Conservation (phyloP, 164 flowering plant genomes). For the Platanus orientalis region DNA sequence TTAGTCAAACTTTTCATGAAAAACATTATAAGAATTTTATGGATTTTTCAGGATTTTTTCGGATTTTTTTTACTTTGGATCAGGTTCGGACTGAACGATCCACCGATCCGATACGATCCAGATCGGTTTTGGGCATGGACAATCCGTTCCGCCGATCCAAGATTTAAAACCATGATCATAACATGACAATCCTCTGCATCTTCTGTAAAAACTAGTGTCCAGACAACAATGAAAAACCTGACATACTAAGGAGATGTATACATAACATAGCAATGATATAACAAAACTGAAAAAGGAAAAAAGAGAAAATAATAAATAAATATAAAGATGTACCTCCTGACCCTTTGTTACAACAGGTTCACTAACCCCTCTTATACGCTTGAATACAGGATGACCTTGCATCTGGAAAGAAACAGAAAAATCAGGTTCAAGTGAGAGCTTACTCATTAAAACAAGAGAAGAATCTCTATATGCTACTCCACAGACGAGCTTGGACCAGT, state of each 20-base stretch:
- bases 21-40: too few species aligned
- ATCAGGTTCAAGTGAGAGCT: background rate
- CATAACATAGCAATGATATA: background rate
- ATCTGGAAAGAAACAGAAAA: conserved; percentile 36
- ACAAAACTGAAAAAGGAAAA: background rate
- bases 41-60: too few species aligned
- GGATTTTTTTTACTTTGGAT: too few species aligned
- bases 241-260: background rate
- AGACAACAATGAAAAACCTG: background rate
- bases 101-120: too few species aligned
- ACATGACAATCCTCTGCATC: too few species aligned
- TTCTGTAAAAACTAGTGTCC: background rate
- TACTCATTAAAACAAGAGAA: background rate
- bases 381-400: conserved; percentile 62
- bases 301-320: conserved; percentile 8
- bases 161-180: too few species aligned
- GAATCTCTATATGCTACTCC: background rate
- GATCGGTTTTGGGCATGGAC: too few species aligned
- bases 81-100: too few species aligned
- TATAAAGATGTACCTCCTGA: conserved; percentile 60
- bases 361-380: conserved; percentile 63
- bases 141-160: too few species aligned
- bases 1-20: too few species aligned
- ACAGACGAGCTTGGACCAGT: background rate
- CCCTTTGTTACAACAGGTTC: conserved; percentile 80